Base-by-base conservation (phyloP, 2,329 filamentous ascomycete species). In the Chaetomium sp. region DNA sequence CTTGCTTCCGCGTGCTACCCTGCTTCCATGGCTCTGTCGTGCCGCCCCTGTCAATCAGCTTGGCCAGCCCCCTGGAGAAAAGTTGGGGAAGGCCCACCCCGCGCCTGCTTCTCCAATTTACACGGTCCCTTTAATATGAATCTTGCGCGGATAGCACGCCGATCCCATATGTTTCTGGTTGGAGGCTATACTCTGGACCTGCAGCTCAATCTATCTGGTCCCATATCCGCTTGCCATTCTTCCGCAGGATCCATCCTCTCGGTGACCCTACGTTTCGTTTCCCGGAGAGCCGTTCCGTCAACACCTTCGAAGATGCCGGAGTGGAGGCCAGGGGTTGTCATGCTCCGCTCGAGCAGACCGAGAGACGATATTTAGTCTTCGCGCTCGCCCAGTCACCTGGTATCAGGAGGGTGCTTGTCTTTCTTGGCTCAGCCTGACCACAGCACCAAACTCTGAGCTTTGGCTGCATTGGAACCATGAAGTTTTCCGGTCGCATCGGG, bases 231-330 rank as follows among this genome's bases (percentile, higher is more conserved):
- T 64, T 62, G 63, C 54, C 64, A 68, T 70, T 69, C 68, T 68
- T 64, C 70, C 70, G 68, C 63, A 23, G 67, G 62, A 68, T 66
- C 70, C 70, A 68, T 71, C 69, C 70, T 69, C 69, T 71, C 70
- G 70, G 71, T 70, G 68, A 65, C 70, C 38, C 66, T 65, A 65
- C 70, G 59, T 66, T 65, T 35, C 45, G 57, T 56, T 65, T 33
- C 33, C 68, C 66, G 70, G 66, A 68, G 67, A 60, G 54, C 51
- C 33, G 38, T 71, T 70, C 70, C 71, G 70, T 63, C 33, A 54
- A 50, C 64, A 62, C 66, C 65, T 63, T 67, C 67, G 63, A 67
- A 61, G 67, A 67, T 71, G 65, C 64, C 1, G 65, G 65, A 68
- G 66, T 47, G 53, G 57, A 65, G 65, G 64, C 31, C 56, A 13